Evolutionary conservation across 2,329 filamentous ascomycete genomes (phyloP), one percentile per base, ranked within the genome.

Genomic region (Fusarium bactridioides): DNA sequence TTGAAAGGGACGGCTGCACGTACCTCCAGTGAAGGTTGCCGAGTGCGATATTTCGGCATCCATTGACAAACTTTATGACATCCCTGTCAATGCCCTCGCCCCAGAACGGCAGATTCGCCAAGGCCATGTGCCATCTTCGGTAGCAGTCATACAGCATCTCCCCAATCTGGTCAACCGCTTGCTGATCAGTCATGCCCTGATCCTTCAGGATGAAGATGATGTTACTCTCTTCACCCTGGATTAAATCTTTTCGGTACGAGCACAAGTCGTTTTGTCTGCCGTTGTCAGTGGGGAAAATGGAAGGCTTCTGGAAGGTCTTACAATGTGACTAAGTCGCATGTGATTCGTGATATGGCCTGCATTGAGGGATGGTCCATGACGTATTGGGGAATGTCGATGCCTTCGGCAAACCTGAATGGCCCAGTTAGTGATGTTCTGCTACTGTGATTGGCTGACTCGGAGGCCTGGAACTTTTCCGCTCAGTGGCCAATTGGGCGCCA

Each of bases 61-160:
- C 66, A 12, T 64, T 69, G 15, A 69, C 50, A 23, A 69, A 69
- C 18, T 69, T 69, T n/a, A 69, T 69, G 4, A 69, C 50, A 40
- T 69, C 66, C 21, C 66, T 53, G 25, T 69, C 66, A n/a, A 69
- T 41, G 4, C 23, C 33, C 57, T 69, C 66, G 18, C 66, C 66
- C 57, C 66, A 69, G 29, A 69, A 69, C 1, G 64, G 66, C 19
- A 68, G 65, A 40, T 69, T 44, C 23, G 58, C 50, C 23, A 69
- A 35, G 5, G 66, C 66, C 19, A n/a, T 31, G 29, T 69, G 51
- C 66, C 66, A 69, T 41, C 64, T 31, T n/a, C 45, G 51, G 33
- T 69, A 69, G 16, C 66, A 69, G 15, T 69, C 64, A 25, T 69
- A 69, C 0, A 69, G 10, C 66, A 69, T 69, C 50, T 69, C 64